Evolutionary conservation across 2,329 filamentous ascomycete species (phyloP).

Genomic region (Fusarium solani-melongenae): DNA sequence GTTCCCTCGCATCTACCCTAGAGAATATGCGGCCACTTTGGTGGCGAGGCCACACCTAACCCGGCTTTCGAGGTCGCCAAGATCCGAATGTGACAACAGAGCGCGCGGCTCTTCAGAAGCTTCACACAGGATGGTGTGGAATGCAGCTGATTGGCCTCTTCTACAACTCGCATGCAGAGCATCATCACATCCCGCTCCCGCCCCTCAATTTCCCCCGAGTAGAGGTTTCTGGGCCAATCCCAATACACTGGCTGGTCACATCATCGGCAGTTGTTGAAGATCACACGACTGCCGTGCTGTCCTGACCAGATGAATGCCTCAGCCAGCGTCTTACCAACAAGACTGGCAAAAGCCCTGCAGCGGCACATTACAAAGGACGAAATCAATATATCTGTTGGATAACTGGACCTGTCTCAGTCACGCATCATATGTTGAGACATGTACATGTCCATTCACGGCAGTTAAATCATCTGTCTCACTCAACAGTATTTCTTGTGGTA

Average conservation of each 20-base stretch:
- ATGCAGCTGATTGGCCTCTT: background rate
- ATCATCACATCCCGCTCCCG: slow-evolving; percentile 5
- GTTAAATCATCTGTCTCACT: background rate
- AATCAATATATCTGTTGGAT: background rate
- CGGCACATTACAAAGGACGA: background rate
- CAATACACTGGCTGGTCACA: background rate
- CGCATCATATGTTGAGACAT: background rate
- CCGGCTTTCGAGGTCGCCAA: background rate
- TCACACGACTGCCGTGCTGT: background rate
- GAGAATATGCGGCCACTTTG: background rate
- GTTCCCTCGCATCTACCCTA: slow-evolving; percentile 3
- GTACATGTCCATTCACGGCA: background rate
- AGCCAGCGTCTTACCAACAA: background rate
- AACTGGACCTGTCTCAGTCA: background rate
- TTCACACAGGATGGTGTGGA: background rate
- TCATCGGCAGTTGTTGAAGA: slow-evolving; percentile 6
- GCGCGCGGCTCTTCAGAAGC: slow-evolving; percentile 8
- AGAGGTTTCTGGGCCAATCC: background rate
- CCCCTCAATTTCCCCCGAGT: background rate
- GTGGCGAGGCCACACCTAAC: background rate
- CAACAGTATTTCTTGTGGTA: background rate
- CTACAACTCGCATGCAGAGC: background rate
- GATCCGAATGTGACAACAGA: background rate
- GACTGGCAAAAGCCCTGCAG: background rate
- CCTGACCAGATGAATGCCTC: background rate